Base-by-base conservation (phyloP, 176 grass and related monocot genomes). In the Ensete glaucum region DNA sequence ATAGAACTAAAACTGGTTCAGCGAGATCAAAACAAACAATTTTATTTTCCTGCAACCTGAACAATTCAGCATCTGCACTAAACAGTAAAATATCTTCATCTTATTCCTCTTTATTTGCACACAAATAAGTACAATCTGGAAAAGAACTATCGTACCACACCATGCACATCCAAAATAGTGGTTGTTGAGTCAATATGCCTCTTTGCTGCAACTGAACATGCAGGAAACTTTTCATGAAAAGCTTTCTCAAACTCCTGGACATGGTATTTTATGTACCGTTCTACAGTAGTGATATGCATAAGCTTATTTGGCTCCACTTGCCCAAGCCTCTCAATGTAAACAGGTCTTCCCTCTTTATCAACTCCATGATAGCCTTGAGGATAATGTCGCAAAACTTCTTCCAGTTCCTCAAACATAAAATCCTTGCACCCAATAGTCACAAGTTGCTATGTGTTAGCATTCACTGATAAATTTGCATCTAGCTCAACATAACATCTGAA, bases 171-270 rank as follows among this genome's bases (percentile, higher is more conserved):
- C 48, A 77, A 29, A 51, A 77, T 77, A 2, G 75, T 77, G 2
- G 75, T 77, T 23, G 75, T 77, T 64, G 75, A 64, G 48, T 65
- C 75, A 17, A 77, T 77, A 11, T 77, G 75, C 13, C 60, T 77
- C 49, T 65, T 77, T 49, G 75, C 75, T 24, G 75, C 75, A 52
- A 77, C 48, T 1, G 75, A 64, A 16, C 75, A 77, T 25, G 75
- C 75, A 65, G 75, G 75, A 77, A 77, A 77, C 23, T 64, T 77
- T 60, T 77, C 75, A 53, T 77, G 59, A 51, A 77, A 52, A 16
- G 75, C 75, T 52, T 64, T 77, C 75, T 77, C 75, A 77, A 77
- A 77, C 52, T 77, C 75, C 75, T 77, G 75, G 8, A 77, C 75
- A 51, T 77, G 75, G 65, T 77, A 77, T 52, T 77, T 77, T 65